Conservation (phyloP, 225 moss, liverwort and hornwort species). For the Polytrichum commune region DNA sequence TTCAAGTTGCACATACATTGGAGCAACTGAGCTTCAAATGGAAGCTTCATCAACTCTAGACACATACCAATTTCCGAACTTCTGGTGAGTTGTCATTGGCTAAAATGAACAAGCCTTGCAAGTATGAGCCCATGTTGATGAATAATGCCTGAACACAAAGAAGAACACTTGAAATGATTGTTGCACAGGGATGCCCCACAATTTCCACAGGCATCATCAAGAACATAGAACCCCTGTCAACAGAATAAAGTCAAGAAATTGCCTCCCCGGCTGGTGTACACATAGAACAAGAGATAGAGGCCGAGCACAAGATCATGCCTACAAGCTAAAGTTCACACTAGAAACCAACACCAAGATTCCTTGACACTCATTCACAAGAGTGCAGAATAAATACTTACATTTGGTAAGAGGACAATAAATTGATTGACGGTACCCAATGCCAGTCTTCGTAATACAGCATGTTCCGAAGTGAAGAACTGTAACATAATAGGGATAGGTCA, state of each 20-base stretch:
- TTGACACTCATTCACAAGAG: not conserved
- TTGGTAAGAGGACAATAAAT: conserved; percentile 87
- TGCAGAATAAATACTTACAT: conserved; percentile 53
- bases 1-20: too few species aligned
- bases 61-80: conserved; percentile 87
- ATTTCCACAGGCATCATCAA: too few species aligned
- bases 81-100: conserved; percentile 87
- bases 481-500: not conserved
- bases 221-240: too few species aligned
- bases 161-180: not conserved
- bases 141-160: conserved; percentile 77
- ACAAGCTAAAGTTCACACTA: not conserved
- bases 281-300: too few species aligned
- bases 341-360: conserved; percentile 7
- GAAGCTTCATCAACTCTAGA: conserved; percentile 1
- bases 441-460: conserved; percentile 74
- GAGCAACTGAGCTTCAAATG: not conserved
- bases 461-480: conserved; percentile 94
- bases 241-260: too few species aligned
- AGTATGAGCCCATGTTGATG: conserved; percentile 89
- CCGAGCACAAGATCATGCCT: too few species aligned
- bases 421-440: conserved; percentile 89
- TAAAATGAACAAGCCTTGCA: conserved; percentile 94
- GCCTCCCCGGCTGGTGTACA: too few species aligned
- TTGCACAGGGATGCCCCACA: too few species aligned